phyloP scores from a whole-genome alignment of 1,139 yeast genomes.

The Kodamaea anthophila region DNA sequence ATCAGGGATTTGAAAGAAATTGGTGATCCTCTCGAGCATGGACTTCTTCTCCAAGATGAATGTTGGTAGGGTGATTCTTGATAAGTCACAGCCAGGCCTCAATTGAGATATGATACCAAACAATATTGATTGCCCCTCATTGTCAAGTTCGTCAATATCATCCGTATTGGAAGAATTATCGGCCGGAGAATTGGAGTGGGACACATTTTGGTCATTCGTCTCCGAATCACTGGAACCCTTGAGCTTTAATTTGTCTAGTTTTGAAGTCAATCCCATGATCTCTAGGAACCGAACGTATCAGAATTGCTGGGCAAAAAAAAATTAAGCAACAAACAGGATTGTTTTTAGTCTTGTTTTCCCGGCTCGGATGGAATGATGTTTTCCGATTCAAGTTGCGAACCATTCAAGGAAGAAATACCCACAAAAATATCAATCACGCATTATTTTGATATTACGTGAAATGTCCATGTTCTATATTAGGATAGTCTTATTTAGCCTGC shows the following conservation, averaged over 20 bases:
- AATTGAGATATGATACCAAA: conserved; percentile 84
- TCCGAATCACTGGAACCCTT: conserved; percentile 5
- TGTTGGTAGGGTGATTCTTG: conserved; percentile 90
- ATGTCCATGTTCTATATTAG: too few species aligned
- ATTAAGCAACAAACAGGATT: neutral
- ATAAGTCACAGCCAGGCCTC: conserved; percentile 86
- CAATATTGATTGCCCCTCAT: conserved; percentile 79
- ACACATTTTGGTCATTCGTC: too few species aligned
- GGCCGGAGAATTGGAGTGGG: too few species aligned
- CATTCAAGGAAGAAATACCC: too few species aligned
- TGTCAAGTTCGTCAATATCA: conserved; percentile 88
- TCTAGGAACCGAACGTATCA: too few species aligned
- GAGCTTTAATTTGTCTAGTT: conserved; percentile 27
- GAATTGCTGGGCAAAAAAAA: neutral
- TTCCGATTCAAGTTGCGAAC: too few species aligned
- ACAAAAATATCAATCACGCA: too few species aligned
- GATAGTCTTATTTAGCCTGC: too few species aligned
- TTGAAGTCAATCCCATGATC: conserved; percentile 32
- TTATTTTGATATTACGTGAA: too few species aligned
- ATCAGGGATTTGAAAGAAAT: conserved; percentile 79
- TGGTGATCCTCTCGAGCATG: conserved; percentile 92
- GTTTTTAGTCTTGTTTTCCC: neutral
- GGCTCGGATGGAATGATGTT: too few species aligned
- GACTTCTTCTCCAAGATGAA: conserved; percentile 91
- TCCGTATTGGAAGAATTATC: conserved; percentile 24